Percentiles rank a stretch among this genome's conserved stretches.
These are phyloP conservation scores for Boletus semigastroideus DNA, from an alignment of 1,284 basidiomycete species.

Conservation along the genomic window DNA sequence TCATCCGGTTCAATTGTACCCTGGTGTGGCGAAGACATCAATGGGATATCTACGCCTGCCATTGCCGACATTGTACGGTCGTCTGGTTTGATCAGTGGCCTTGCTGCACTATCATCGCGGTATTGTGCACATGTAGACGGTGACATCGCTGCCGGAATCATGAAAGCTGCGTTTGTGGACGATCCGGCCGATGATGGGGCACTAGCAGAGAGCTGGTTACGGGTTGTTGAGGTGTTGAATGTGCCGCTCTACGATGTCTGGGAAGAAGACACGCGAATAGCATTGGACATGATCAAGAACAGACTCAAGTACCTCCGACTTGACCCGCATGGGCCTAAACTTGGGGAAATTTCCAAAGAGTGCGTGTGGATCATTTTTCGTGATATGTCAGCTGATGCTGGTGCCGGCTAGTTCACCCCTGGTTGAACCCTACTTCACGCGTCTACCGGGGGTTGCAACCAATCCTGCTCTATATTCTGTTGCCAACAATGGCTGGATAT, in stretches of 20 bases:
- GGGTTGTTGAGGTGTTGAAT: conserved; percentile 83
- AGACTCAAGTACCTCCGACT: conserved; percentile 80
- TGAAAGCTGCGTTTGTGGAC: conserved; percentile 67
- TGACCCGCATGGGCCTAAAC: conserved; percentile 78
- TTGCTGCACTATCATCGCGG: conserved; percentile 62
- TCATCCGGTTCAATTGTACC: conserved; percentile 40
- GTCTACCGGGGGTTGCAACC: conserved; percentile 59
- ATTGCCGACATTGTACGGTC: conserved; percentile 64
- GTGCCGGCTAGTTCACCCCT: conserved; percentile 62
- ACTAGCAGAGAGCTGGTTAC: conserved; percentile 70
- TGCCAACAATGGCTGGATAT: conserved; percentile 99
- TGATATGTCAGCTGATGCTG: conserved; percentile 9
- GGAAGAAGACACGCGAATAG: conserved; percentile 77
- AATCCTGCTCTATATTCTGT: conserved; percentile 76
- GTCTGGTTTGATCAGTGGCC: conserved; percentile 55
- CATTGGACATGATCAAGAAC: conserved; percentile 73
- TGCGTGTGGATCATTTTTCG: conserved; percentile 32
- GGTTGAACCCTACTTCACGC: conserved; percentile 89
- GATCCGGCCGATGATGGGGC: conserved; percentile 48
- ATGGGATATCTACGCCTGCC: conserved; percentile 61
- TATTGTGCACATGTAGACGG: conserved; percentile 68
- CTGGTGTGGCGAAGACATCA: conserved; percentile 61
- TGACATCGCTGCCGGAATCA: conserved; percentile 61
- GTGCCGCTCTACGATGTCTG: conserved; percentile 85
- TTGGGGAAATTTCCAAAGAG: conserved; percentile 80